Evolutionary conservation across 2,329 filamentous ascomycete genomes (phyloP), one percentile per base, ranked within the genome.

Genomic region (Alternaria postmessia): DNA sequence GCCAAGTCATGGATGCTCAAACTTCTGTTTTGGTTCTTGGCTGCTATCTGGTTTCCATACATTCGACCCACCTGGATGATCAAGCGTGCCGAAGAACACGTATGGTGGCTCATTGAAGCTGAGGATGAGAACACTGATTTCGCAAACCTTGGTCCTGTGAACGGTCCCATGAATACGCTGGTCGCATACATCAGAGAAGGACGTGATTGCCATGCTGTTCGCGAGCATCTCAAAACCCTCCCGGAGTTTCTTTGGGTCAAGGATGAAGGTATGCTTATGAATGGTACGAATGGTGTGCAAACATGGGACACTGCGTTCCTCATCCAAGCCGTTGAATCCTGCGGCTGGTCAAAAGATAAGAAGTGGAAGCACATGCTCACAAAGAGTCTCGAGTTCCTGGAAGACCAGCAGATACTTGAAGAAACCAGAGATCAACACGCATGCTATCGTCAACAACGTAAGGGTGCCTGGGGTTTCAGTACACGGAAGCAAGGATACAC

Each of bases 221-320:
- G 86, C 49, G 86, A 90, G 41, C 94, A 97, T 72, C 83, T 92
- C 8, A 92, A 97, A 70, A 88, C 93, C 4, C 79, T 97, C 12
- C 86, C 92, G 43, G 95, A 99, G 71, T 96, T 90, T 63, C 79
- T 99, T 30, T 99, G 95, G 94, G 84, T 99, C 51, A 97, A 96
- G 65, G 79, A 89, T 34, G 94, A 97, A 75, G 95, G 95, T 6
- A 93, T 99, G 92, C 85, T 98, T 48, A 90, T 90, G 79, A 97
- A 97, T 70, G 95, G 95, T 38, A 99, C 95, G 8, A 98, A 99
- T 69, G 95, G 95, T n/a, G 94, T 98, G 1, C 95, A 99, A 78
- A 91, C 89, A 65, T 99, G 95, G 95, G 95, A 99, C 75, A 99
- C 95, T 0, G 87, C 93, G 0, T 98, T 98, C 74, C 82, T 90